These are phyloP conservation scores for Lecanicillium sp. DNA, from an alignment of 2,329 filamentous ascomycete species.

Conservation along the genomic window DNA sequence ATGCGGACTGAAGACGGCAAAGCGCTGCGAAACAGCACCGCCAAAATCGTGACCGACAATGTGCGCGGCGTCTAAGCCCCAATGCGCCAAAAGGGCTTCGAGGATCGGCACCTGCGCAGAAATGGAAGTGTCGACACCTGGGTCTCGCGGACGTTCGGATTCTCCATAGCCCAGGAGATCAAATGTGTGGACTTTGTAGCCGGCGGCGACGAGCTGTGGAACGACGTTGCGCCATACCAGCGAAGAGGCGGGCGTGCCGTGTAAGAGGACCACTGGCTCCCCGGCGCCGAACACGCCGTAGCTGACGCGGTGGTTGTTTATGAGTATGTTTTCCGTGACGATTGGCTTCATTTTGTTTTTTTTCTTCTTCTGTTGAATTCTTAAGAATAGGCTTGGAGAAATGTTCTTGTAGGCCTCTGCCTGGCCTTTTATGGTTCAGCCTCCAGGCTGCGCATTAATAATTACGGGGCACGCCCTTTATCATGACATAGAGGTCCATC, in stretches of 20 bases:
- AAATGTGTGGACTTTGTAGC: constrained; percentile 19
- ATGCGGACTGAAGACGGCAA: constrained; percentile 15
- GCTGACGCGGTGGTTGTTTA: constrained; percentile 18
- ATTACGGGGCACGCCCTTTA: too few relatives aligned
- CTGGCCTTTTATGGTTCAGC: too few relatives aligned
- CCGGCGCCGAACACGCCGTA: constrained; percentile 19
- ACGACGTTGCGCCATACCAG: constrained; percentile 24
- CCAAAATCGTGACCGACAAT: constrained; percentile 24
- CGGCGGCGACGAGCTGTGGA: constrained; percentile 14
- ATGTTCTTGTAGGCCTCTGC: too few relatives aligned
- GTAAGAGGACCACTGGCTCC: constrained; percentile 20
- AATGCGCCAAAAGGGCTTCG: constrained; percentile 17
- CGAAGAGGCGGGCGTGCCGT: constrained; percentile 25
- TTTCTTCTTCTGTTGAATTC: too few relatives aligned
- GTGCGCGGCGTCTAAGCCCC: constrained; percentile 17
- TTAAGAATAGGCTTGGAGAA: too few relatives aligned
- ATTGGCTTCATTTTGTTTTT: constrained; percentile 9
- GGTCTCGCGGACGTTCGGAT: constrained; percentile 22
- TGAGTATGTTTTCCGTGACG: constrained; percentile 18
- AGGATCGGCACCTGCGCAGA: constrained; percentile 22
- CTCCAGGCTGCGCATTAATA: too few relatives aligned
- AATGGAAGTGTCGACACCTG: constrained; percentile 22
- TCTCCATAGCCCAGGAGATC: constrained; percentile 24
- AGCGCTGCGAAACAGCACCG: constrained; percentile 21
- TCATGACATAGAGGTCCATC: too few relatives aligned